phyloP scores from a whole-genome alignment of 1,284 basidiomycete genomes.

The Malassezia arunalokei region DNA sequence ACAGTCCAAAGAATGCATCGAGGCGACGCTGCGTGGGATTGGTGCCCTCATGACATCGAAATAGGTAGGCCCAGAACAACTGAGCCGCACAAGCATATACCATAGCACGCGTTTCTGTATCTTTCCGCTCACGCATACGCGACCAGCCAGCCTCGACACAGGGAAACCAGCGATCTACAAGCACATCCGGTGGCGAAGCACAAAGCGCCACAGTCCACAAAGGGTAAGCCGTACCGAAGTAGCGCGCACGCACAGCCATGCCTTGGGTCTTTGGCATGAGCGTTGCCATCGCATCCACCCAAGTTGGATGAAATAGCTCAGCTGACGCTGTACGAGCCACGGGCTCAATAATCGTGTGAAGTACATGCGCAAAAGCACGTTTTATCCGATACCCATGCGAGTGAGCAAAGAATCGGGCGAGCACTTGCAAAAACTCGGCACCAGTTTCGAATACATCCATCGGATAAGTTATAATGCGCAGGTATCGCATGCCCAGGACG shows the following conservation, averaged over 20 bases:
- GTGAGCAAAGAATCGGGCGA: slow-evolving; percentile 70
- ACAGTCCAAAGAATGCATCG: slow-evolving; percentile 62
- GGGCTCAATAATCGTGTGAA: slow-evolving; percentile 68
- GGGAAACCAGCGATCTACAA: slow-evolving; percentile 67
- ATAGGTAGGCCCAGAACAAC: slow-evolving; percentile 84
- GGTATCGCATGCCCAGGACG: slow-evolving; percentile 34
- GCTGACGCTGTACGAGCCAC: slow-evolving; percentile 85
- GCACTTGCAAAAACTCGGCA: slow-evolving; percentile 72
- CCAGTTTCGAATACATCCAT: slow-evolving; percentile 85
- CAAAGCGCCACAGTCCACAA: slow-evolving; percentile 71
- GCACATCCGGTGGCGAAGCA: slow-evolving; percentile 72
- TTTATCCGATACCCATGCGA: slow-evolving; percentile 76
- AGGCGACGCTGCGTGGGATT: slow-evolving; percentile 67
- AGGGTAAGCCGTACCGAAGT: slow-evolving; percentile 79
- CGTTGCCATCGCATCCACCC: slow-evolving; percentile 77
- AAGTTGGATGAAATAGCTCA: slow-evolving; percentile 86
- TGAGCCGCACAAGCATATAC: slow-evolving; percentile 73
- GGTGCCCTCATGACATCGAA: slow-evolving; percentile 72
- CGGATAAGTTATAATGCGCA: slow-evolving; percentile 55
- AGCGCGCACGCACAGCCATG: slow-evolving; percentile 78
- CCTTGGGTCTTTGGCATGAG: slow-evolving; percentile 72
- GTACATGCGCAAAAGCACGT: slow-evolving; percentile 69
- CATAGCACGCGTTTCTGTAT: slow-evolving; percentile 61
- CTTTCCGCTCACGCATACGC: slow-evolving; percentile 59
- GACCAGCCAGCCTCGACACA: slow-evolving; percentile 51